Evolutionary conservation across 2,329 filamentous ascomycete species (phyloP).

Genomic region (Sporothrix brunneoviolacea): DNA sequence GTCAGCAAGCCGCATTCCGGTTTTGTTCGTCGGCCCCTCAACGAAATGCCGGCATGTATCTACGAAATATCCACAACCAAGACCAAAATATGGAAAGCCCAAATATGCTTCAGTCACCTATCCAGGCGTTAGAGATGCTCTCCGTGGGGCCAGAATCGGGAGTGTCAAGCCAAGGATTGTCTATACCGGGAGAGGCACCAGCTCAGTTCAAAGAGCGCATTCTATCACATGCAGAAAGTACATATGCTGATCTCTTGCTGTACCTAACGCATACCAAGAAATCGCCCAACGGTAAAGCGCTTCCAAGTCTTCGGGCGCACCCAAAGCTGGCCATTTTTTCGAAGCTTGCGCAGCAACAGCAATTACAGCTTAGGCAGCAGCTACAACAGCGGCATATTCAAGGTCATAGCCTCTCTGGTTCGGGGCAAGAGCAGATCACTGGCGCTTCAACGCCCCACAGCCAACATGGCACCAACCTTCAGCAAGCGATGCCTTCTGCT

Average conservation of each 20-base stretch:
- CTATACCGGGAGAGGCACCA: slow-evolving; percentile 18
- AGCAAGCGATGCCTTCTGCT: not conserved
- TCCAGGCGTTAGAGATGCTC: slow-evolving; percentile 22
- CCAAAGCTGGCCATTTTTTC: slow-evolving; percentile 50
- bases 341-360: slow-evolving; percentile 38
- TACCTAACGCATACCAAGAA: slow-evolving; percentile 57
- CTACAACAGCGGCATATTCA: slow-evolving; percentile 3
- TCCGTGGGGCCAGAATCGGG: slow-evolving; percentile 11
- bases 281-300: slow-evolving; percentile 32
- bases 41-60: not conserved
- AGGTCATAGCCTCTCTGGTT: too few species aligned
- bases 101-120: slow-evolving; percentile 21
- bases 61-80: not conserved
- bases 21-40: not conserved
- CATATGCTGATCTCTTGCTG: slow-evolving; percentile 64
- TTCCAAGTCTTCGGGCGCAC: slow-evolving; percentile 31
- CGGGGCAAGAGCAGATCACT: not conserved
- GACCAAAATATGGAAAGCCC: slow-evolving; percentile 23
- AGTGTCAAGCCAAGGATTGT: not conserved
- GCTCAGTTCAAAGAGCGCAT: slow-evolving; percentile 59
- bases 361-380: slow-evolving; percentile 6
- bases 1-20: slow-evolving; percentile 4
- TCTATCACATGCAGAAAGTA: slow-evolving; percentile 61
- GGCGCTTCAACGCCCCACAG: not conserved
- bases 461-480: slow-evolving; percentile 2